These are phyloP conservation scores for Senecio squalidus DNA, from an alignment of 140 eudicot species.

Conservation along the genomic window DNA sequence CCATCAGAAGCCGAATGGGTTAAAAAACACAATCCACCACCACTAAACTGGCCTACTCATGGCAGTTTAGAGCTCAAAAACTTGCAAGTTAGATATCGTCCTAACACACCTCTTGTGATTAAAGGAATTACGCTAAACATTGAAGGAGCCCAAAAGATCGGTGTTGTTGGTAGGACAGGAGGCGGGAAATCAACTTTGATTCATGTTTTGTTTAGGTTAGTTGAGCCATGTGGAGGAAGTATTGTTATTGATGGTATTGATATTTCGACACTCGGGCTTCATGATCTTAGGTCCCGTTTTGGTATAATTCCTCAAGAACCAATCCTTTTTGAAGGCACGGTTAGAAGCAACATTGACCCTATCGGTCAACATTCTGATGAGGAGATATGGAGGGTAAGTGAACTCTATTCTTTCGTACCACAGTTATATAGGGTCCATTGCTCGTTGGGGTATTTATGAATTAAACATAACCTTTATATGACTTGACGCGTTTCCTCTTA, in stretches of 20 bases:
- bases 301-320: constrained; percentile 96
- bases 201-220: constrained; percentile 76
- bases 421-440: neutral
- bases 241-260: constrained; percentile 69
- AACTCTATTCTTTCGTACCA: neutral
- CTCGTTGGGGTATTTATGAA: neutral
- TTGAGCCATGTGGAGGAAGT: constrained; percentile 71
- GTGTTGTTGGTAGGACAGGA: constrained; percentile 92
- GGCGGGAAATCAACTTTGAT: constrained; percentile 87
- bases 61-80: constrained; percentile 57
- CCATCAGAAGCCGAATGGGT: constrained; percentile 81
- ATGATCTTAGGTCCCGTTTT: constrained; percentile 83
- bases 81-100: constrained; percentile 82
- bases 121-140: constrained; percentile 59
- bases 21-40: constrained; percentile 33
- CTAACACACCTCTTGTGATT: constrained; percentile 69
- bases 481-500: neutral
- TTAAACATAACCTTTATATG: neutral
- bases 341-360: constrained; percentile 92
- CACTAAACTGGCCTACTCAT: constrained; percentile 67
- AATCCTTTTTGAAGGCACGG: constrained; percentile 80
- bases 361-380: constrained; percentile 65
- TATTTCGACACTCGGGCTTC: constrained; percentile 66
- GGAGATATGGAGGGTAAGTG: constrained; percentile 65
- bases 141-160: constrained; percentile 79